phyloP scores from a whole-genome alignment of 164 flowering plant genomes.

The Annona squamosa region DNA sequence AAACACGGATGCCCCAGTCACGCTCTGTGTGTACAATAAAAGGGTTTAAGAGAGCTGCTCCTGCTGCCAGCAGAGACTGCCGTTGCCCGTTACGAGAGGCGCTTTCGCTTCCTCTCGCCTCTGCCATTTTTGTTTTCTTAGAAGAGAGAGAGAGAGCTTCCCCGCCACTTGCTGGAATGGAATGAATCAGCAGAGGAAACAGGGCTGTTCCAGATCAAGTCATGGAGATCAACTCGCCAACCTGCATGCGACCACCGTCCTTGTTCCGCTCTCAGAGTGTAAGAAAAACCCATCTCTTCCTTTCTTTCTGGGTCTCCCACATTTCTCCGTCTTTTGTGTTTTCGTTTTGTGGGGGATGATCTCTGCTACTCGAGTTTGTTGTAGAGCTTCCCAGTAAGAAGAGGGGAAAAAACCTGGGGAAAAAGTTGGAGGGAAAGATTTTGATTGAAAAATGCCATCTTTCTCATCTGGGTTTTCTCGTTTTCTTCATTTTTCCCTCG shows the following conservation, averaged over 20 bases:
- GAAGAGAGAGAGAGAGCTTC: too few relatives aligned
- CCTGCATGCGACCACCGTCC: conserved; percentile 32
- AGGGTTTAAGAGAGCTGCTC: not conserved
- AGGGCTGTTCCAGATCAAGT: conserved; percentile 2
- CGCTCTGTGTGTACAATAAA: not conserved
- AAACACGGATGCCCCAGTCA: too few relatives aligned
- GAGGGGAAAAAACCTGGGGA: too few relatives aligned
- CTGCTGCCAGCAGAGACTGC: conserved; percentile 6
- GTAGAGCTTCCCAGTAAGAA: too few relatives aligned
- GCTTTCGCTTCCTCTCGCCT: conserved; percentile 3
- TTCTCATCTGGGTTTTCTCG: not conserved
- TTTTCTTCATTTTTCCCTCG: too few relatives aligned
- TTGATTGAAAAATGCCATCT: not conserved
- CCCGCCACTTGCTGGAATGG: not conserved
- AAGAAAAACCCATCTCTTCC: not conserved
- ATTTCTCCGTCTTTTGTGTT: too few relatives aligned
- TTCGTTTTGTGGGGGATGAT: too few relatives aligned
- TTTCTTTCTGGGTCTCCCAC: too few relatives aligned
- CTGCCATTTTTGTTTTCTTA: conserved; percentile 1
- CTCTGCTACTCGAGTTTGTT: too few relatives aligned
- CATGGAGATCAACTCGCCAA: conserved; percentile 51
- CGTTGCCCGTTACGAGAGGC: not conserved
- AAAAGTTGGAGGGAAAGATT: too few relatives aligned
- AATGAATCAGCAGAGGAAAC: conserved; percentile 1
- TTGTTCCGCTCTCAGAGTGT: conserved; percentile 33